These are phyloP conservation scores for Capsicum rhomboideum DNA, from an alignment of 257 asterid genomes.

Conservation along the genomic window DNA sequence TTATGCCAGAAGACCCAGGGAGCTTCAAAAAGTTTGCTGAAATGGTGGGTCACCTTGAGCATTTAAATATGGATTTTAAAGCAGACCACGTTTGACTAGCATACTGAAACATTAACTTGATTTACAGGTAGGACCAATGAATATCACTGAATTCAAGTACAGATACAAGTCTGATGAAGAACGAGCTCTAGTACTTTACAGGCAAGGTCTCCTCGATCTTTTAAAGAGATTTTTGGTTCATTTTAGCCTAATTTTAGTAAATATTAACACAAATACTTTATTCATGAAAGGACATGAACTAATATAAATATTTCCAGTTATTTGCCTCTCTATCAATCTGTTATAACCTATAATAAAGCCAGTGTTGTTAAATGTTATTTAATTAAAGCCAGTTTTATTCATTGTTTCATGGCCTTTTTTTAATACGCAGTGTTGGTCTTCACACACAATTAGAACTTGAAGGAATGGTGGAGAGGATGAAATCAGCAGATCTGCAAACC, in stretches of 20 bases:
- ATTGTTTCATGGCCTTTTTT: not conserved
- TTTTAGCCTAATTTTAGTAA: not conserved
- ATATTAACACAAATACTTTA: not conserved
- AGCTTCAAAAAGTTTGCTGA: conserved; percentile 65
- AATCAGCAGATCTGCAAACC: conserved; percentile 47
- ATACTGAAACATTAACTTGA: not conserved
- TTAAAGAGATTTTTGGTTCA: not conserved
- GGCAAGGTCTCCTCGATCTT: conserved; percentile 34
- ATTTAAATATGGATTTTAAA: not conserved
- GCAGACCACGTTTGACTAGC: not conserved
- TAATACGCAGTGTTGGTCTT: conserved; percentile 68
- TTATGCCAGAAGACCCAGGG: conserved; percentile 75
- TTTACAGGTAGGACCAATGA: conserved; percentile 78
- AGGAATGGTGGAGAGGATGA: conserved; percentile 54
- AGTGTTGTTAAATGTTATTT: not conserved
- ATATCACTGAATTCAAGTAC: conserved; percentile 83
- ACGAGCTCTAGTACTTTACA: conserved; percentile 67
- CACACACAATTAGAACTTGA: conserved; percentile 67
- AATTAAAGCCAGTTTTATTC: not conserved
- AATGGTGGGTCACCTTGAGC: conserved; percentile 36
- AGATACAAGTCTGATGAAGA: conserved; percentile 62
- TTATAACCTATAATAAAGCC: not conserved
- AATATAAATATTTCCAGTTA: not conserved
- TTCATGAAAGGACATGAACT: not conserved
- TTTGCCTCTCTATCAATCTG: not conserved